Percentiles rank a stretch among this genome's conserved stretches.
Conservation (phyloP, 2,329 filamentous ascomycete species). For the Cladosporium velox region DNA sequence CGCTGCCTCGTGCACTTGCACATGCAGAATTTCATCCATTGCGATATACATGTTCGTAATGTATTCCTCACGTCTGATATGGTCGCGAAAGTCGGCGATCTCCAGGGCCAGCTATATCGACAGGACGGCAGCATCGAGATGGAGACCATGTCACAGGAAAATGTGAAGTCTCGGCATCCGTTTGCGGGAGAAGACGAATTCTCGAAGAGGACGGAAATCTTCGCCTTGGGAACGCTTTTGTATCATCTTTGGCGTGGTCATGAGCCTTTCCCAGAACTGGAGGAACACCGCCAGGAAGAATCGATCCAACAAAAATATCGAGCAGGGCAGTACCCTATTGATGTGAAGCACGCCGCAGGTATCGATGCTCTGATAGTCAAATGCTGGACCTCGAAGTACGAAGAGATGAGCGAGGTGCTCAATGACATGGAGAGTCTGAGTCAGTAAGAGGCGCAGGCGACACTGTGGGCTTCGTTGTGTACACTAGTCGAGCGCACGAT, state of each 20-base stretch:
- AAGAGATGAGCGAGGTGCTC: neutral
- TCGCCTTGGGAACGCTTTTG: slow-evolving; percentile 3
- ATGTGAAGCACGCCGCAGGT: neutral
- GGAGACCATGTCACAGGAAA: slow-evolving; percentile 17
- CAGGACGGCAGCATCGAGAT: slow-evolving; percentile 18
- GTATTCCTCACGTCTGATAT: slow-evolving; percentile 21
- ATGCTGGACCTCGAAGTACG: slow-evolving; percentile 12
- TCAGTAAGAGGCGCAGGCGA: neutral
- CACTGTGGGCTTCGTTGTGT: neutral
- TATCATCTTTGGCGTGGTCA: slow-evolving; percentile 9
- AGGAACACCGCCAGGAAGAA: neutral
- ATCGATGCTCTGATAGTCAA: neutral
- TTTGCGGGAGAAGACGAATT: slow-evolving; percentile 19
- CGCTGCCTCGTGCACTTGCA: slow-evolving; percentile 17
- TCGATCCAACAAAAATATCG: slow-evolving; percentile 4
- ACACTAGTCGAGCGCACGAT: neutral
- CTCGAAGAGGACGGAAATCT: neutral
- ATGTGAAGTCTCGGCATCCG: slow-evolving; percentile 22
- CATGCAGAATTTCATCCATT: slow-evolving; percentile 19
- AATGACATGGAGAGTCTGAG: neutral
- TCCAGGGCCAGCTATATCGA: slow-evolving; percentile 21
- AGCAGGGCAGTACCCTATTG: slow-evolving; percentile 3
- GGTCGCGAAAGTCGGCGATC: slow-evolving; percentile 21
- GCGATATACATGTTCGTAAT: slow-evolving; percentile 21
- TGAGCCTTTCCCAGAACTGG: neutral